Evolutionary conservation across 179 eudicot genomes (phyloP), one percentile per base, ranked within the genome.

Genomic region (Gypsophila paniculata): DNA sequence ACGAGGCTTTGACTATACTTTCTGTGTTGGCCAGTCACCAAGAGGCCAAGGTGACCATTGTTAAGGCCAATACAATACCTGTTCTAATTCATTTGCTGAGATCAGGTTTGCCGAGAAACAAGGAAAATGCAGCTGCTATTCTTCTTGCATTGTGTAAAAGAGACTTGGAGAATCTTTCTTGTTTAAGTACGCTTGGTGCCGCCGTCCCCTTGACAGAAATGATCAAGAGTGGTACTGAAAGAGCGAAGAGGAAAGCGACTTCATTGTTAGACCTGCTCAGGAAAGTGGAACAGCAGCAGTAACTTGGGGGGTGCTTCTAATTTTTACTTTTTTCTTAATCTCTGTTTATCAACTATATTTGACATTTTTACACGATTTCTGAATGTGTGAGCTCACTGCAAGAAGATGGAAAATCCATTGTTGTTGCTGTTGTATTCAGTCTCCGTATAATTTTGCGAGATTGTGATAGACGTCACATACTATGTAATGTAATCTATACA

Each of bases 91-190:
- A 79, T 71, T 74, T 82, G 39, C 23, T 82, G 68, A 76, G 85
- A 62, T 76, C 74, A 8, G 85, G 83, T 18, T 51, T 82, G 53
- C 85, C 85, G n/a, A 71, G 85, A 42, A 82, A 82, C 60, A 82
- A 82, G 78, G 85, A 82, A 78, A 82, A 82, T 68, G 83, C 85
- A 18, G 81, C 85, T 8, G 85, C 85, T 23, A 82, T 82, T 58
- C 72, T 82, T 15, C 85, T 82, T 53, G 83, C 85, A 3, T 65
- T 82, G 62, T 82, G 85, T 60, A 82, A 82, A 68, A 55, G 85
- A 68, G 79, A 82, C 64, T 25, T 65, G 65, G 85, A 77, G 18
- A 82, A 82, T 26, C 77, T 82, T 6, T 15, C 72, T 3, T 74
- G 77, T 72, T 72, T 82, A 63, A 59, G 81, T 48, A 74, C 74